Evolutionary conservation across 768 basidiomycete genomes (phyloP).

Genomic region (Lentinus tigrinus): DNA sequence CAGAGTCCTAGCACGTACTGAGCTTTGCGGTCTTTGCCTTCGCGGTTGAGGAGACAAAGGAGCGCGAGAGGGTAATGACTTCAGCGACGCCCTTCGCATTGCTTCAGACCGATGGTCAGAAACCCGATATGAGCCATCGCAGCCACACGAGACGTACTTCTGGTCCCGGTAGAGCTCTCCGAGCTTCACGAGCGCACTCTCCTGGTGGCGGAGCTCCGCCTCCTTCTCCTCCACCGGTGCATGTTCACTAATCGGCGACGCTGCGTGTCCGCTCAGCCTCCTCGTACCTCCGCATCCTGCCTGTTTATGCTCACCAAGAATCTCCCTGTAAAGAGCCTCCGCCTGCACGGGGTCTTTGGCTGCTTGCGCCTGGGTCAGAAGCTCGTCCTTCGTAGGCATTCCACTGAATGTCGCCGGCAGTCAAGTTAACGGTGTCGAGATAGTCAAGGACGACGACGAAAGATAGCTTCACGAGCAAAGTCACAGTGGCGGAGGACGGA

Average conservation of each 20-base stretch:
- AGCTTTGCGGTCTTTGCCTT: constrained; percentile 98
- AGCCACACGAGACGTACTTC: constrained; percentile 48
- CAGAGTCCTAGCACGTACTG: constrained; percentile 48
- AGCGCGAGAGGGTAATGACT: constrained; percentile 76
- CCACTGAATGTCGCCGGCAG: neutral
- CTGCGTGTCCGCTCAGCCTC: neutral
- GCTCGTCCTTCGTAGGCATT: constrained; percentile 37
- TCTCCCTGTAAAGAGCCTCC: constrained; percentile 72
- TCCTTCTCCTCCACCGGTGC: constrained; percentile 41
- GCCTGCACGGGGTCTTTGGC: constrained; percentile 56
- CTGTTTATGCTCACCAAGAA: constrained; percentile 44
- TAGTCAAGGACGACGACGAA: neutral
- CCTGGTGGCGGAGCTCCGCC: constrained; percentile 73
- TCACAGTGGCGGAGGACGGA: constrained; percentile 6
- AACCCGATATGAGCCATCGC: neutral
- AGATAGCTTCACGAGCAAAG: constrained; percentile 2
- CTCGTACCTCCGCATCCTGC: neutral
- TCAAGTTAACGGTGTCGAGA: neutral
- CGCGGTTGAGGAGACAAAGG: constrained; percentile 89
- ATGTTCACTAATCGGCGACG: constrained; percentile 12
- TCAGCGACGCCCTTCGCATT: constrained; percentile 84
- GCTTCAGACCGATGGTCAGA: constrained; percentile 39
- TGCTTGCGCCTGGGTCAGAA: constrained; percentile 58
- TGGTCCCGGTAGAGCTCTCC: constrained; percentile 86
- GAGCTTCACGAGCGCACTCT: constrained; percentile 79